A percentile compares a stretch with the other conserved stretches of the same genome.
phyloP scores from a whole-genome alignment of 2,329 filamentous ascomycete genomes.

The Paecilomyces variotii region DNA sequence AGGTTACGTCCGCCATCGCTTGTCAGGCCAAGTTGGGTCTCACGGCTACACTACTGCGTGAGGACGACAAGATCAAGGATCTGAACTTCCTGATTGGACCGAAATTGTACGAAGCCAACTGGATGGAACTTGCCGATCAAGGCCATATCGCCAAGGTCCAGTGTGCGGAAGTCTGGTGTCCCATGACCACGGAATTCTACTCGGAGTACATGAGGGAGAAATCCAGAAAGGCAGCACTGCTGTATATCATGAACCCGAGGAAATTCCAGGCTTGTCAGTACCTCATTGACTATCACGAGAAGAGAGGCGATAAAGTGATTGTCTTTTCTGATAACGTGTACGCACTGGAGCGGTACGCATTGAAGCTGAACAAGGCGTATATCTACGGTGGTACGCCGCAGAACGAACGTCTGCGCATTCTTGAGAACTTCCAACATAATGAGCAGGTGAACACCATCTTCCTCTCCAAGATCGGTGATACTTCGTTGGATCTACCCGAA shows the following conservation, averaged over 20 bases:
- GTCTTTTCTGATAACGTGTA: constrained; percentile 98
- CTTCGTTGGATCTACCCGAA: constrained; percentile 92
- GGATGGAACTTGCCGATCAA: constrained; percentile 96
- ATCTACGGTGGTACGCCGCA: constrained; percentile 88
- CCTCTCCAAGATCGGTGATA: constrained; percentile 95
- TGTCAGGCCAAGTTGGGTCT: constrained; percentile 91
- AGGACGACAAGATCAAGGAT: constrained; percentile 97
- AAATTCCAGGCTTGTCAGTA: constrained; percentile 98
- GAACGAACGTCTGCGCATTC: constrained; percentile 72
- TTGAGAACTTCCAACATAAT: constrained; percentile 94
- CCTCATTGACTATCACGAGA: constrained; percentile 96
- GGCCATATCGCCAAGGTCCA: constrained; percentile 96
- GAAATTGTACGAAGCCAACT: constrained; percentile 96
- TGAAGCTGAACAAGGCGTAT: constrained; percentile 75
- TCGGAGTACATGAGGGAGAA: constrained; percentile 76
- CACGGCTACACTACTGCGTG: constrained; percentile 85
- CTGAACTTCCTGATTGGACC: constrained; percentile 96
- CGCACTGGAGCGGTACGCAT: constrained; percentile 76
- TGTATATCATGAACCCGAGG: constrained; percentile 95
- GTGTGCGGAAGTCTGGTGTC: constrained; percentile 98
- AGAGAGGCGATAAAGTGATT: constrained; percentile 91
- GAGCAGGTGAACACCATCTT: constrained; percentile 86
- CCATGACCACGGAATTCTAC: constrained; percentile 98
- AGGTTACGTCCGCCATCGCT: constrained; percentile 86
- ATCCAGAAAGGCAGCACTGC: constrained; percentile 56